Percentiles rank a stretch among this genome's conserved stretches.
These are phyloP conservation scores for Farysia itapuensis DNA, from an alignment of 1,284 basidiomycete species.

Conservation along the genomic window DNA sequence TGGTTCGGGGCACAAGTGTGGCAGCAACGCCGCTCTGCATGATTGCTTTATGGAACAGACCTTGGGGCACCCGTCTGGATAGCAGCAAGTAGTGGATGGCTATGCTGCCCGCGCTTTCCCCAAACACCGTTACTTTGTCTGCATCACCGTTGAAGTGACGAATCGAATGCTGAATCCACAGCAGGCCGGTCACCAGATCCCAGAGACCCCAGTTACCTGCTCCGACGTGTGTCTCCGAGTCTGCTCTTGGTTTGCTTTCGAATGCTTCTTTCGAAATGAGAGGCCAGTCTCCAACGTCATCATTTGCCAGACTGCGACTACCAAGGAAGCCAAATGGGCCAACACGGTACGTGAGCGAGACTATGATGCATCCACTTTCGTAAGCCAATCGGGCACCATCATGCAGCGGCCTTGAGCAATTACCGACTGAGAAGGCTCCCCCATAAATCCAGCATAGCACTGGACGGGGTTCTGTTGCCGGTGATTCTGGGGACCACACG, in stretches of 20 bases:
- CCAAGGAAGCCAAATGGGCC: constrained; percentile 63
- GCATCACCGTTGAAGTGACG: constrained; percentile 70
- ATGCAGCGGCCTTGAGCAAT: constrained; percentile 30
- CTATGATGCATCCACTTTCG: constrained; percentile 60
- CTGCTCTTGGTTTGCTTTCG: constrained; percentile 1
- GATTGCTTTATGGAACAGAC: constrained; percentile 33
- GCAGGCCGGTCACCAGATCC: constrained; percentile 67
- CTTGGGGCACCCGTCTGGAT: constrained; percentile 8
- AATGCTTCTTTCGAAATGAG: constrained; percentile 9
- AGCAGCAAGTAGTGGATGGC: constrained; percentile 37
- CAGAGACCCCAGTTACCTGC: constrained; percentile 66
- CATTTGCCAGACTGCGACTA: constrained; percentile 62
- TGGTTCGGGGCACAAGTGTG: constrained; percentile 26
- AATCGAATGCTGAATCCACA: constrained; percentile 69
- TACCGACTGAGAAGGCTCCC: constrained; percentile 60
- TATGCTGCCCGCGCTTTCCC: constrained; percentile 47
- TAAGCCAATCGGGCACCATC: constrained; percentile 22
- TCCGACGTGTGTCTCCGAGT: background rate
- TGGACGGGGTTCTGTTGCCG: constrained; percentile 60
- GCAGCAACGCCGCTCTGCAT: constrained; percentile 29
- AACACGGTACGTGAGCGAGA: constrained; percentile 64
- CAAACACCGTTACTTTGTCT: constrained; percentile 61
- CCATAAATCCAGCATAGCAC: constrained; percentile 66
- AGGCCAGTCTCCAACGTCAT: constrained; percentile 18
- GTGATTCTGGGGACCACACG: constrained; percentile 50